Evolutionary conservation across 345 rosid genomes (phyloP), one percentile per base, ranked within the genome.

Genomic region (Turritis glabra): DNA sequence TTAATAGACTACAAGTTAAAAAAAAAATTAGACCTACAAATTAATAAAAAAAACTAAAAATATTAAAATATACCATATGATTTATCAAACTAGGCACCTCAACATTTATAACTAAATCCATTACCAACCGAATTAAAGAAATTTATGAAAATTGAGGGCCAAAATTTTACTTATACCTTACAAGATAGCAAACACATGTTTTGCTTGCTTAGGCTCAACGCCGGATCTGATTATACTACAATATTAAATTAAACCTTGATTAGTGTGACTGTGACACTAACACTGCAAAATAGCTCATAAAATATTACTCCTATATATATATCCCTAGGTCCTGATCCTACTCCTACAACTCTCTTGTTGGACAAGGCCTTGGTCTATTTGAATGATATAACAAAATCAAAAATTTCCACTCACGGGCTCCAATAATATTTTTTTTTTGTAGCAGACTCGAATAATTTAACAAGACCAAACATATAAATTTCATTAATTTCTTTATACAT

Each of bases 351-450:
- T 35, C 11, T 18, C 40, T 40, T 37, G 18, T 46, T 46, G 55
- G 69, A 64, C 26, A 46, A 13, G 41, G 60, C 68, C 41, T 71
- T 35, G 47, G 21, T 29, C 60, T 41, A 38, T 48, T 71, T 47
- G 21, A n/a, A n/a, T n/a, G n/a, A 14, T 25, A 35, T 58, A 9
- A 27, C 40, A 46, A 19, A 66, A 12, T 13, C 15, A 54, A n/a
- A 68, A 26, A 29, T 40, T 26, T 54, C 35, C 27, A 38, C 40
- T 21, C 56, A 70, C 66, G 66, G 18, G 14, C 65, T 69, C 55
- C 51, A 22, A 15, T 43, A 55, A 26, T 1, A 30, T 32, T 11
- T 5, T 11, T 21, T 26, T 40, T 13, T 8, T 62, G 17, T n/a
- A n/a, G n/a, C n/a, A n/a, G n/a, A n/a, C n/a, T n/a, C n/a, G n/a